Evolutionary conservation across 768 basidiomycete genomes (phyloP).

Genomic region (Pisolithus marmoratus): DNA sequence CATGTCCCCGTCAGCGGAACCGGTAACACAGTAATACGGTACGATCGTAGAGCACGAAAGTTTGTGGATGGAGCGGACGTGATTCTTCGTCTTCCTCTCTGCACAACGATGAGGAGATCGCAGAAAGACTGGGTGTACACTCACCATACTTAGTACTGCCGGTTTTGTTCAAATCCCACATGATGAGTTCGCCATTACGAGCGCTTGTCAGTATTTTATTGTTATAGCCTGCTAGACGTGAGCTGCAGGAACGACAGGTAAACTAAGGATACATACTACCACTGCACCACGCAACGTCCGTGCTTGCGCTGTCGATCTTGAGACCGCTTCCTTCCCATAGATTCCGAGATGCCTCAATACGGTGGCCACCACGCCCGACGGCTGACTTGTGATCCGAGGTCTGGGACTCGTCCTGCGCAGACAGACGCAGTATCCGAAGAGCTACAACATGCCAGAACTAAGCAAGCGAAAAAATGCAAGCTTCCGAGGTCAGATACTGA

Average conservation of each 20-base stretch:
- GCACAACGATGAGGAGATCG: slow-evolving; percentile 8
- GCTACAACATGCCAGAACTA: slow-evolving; percentile 32
- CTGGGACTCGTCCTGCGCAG: slow-evolving; percentile 36
- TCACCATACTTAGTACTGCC: slow-evolving; percentile 67
- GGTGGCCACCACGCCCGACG: slow-evolving; percentile 54
- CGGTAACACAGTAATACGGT: slow-evolving; percentile 70
- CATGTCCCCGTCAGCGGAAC: slow-evolving; percentile 75
- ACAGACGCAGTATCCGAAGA: slow-evolving; percentile 54
- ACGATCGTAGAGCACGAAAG: slow-evolving; percentile 63
- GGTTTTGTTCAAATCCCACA: slow-evolving; percentile 74
- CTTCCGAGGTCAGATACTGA: slow-evolving; percentile 26
- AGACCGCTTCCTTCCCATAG: slow-evolving; percentile 74
- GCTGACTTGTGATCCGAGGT: slow-evolving; percentile 45
- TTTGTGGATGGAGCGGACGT: slow-evolving; percentile 66
- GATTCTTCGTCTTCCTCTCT: slow-evolving; percentile 67
- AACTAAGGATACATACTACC: slow-evolving; percentile 43
- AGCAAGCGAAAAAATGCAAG: slow-evolving; percentile 6
- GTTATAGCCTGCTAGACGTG: slow-evolving; percentile 46
- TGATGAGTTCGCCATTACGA: slow-evolving; percentile 73
- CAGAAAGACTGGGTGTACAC: slow-evolving; percentile 11
- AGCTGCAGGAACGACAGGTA: background rate
- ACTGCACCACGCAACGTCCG: slow-evolving; percentile 77
- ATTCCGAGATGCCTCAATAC: slow-evolving; percentile 69
- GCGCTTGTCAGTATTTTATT: slow-evolving; percentile 79
- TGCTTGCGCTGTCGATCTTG: slow-evolving; percentile 73